Base-by-base conservation (phyloP, 108 stramenopile species). In the Cylindrotheca fusiformis region DNA sequence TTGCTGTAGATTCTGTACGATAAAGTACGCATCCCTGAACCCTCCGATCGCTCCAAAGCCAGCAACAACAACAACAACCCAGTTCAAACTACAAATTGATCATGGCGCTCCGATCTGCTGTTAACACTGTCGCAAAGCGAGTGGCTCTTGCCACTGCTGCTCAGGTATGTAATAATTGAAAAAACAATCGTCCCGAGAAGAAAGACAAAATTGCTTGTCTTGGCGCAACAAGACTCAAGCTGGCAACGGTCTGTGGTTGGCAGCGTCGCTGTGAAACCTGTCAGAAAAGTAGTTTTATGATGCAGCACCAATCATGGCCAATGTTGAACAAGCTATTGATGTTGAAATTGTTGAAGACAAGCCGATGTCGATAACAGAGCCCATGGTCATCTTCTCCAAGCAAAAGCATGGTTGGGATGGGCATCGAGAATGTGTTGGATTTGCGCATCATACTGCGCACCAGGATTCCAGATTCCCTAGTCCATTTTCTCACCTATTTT, bases 51-150 rank as follows among this genome's bases (percentile, higher is more conserved):
- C 23, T 10, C 36, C 10, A 21, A 59, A 46, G 22, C 30, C 12
- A 20, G 46, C 6, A 41, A 41, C 36, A 59, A 46, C 41, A 46
- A 6, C 36, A 18, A 32, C n/a, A 56, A 22, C 55, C 55, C 33
- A 32, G 55, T 32, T 17, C 44, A 36, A 59, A 18, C 48, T 17
- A 10, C 17, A 29, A 17, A 17, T 21, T 52, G 63, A 91, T 74
- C 69, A 91, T 91, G 90, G 87, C 80, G 53, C 77, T 90, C 68
- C 82, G 88, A 78, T 75, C 83, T 29, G 90, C 86, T 65, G 84
- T 84, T 62, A 66, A 78, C 47, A 80, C 84, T 44, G 71, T 87
- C 55, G 82, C 82, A 19, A 86, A 79, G 79, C 78, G 86, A 66
- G 78, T 79, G 71, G 90, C 90, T 65, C 60, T 88, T 60, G 83